Conservation (phyloP, 2,329 filamentous ascomycete genomes). For the Pseudogymnoascus sp. region DNA sequence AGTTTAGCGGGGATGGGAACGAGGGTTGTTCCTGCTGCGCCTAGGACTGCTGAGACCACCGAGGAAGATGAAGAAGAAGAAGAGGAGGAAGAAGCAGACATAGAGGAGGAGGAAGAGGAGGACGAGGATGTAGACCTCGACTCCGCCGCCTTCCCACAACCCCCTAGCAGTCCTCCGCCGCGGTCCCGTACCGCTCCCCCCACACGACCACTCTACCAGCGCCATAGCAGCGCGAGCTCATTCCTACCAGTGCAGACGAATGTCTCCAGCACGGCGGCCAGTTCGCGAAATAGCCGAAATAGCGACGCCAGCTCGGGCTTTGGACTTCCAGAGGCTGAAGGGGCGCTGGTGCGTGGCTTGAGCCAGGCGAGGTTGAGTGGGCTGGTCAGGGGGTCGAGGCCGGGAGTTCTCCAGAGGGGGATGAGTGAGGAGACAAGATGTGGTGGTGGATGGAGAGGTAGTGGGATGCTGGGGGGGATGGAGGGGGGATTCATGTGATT, state of each 20-base stretch:
- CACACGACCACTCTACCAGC: neutral
- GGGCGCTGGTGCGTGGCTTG: neutral
- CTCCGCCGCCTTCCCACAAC: neutral
- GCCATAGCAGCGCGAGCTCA: neutral
- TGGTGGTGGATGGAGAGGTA: slow-evolving; percentile 1
- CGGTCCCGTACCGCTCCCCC: neutral
- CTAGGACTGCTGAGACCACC: slow-evolving; percentile 4
- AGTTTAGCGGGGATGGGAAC: neutral
- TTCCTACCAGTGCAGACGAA: neutral
- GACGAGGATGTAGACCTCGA: slow-evolving; percentile 29
- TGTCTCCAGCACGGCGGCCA: neutral
- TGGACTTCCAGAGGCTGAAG: neutral
- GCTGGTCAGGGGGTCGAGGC: neutral
- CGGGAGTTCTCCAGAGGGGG: neutral
- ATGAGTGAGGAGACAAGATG: neutral
- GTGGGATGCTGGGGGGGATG: neutral
- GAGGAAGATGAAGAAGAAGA: slow-evolving; percentile 36
- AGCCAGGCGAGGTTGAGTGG: slow-evolving; percentile 3
- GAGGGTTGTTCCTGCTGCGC: neutral
- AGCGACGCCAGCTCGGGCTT: neutral
- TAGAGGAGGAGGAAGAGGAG: slow-evolving; percentile 50
- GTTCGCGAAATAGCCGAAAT: neutral
- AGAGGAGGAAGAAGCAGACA: slow-evolving; percentile 47
- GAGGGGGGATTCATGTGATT: slow-evolving; percentile 6
- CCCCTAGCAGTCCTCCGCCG: neutral